Evolutionary conservation across 805 yeast species (phyloP), one percentile per base, ranked within the genome.

Genomic region (Kurtzmaniella fragi): DNA sequence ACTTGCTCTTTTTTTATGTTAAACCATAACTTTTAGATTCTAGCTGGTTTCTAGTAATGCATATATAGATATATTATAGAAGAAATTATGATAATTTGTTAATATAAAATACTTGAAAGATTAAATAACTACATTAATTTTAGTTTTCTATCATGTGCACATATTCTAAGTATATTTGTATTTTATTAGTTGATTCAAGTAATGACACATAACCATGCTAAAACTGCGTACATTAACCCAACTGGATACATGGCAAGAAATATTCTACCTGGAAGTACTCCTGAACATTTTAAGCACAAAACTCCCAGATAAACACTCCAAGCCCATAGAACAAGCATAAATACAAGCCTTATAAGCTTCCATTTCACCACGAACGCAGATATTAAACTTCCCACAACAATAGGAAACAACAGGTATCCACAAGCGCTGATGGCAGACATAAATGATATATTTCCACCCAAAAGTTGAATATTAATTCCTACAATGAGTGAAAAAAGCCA

Each of bases 351-450:
- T 5, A 80, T 45, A 12, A 78, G 56, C 44, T 71, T 70, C 67
- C 69, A 61, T 33, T 61, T 56, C n/a, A 80, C 59, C 13, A 76
- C 53, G 16, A 75, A 40, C 11, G 68, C 61, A 33, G 81, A 65
- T 17, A 78, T 41, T 3, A 73, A 36, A 9, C 80, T 74, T 0
- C 81, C 78, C 8, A 75, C 50, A 2, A 79, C 72, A 29, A 82
- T 65, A 9, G 89, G 89, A 57, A 82, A 82, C 54, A 79, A 59
- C 11, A 83, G 78, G 62, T 82, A 82, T 1, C 89, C 89, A 5
- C 80, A 73, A 23, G 85, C 81, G 44, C 84, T 77, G 38, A 82
- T 64, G 2, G 87, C 87, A 34, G 78, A 77, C 64, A 82, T 67
- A 50, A 78, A 80, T 2, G 85, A 78, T 30, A 82, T 78, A 13